phyloP scores from a whole-genome alignment of 176 grass and related monocot genomes.

The Ananas comosus region DNA sequence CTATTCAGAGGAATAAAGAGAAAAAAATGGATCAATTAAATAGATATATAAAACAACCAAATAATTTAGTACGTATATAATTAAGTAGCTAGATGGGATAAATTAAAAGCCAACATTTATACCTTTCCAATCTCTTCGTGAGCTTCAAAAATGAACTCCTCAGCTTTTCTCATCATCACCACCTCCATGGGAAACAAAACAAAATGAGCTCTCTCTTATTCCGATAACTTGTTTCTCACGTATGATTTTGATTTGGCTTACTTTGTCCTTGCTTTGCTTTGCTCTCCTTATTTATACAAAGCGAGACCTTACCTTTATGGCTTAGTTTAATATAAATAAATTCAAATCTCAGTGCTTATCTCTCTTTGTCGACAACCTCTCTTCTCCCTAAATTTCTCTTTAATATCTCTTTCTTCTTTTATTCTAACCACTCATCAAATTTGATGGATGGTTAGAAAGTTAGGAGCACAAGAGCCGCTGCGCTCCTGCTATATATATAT shows the following conservation, averaged over 20 bases:
- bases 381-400: too few species aligned
- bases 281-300: conserved; percentile 31
- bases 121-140: conserved; percentile 17
- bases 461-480: too few species aligned
- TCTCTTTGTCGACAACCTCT: conserved; percentile 12
- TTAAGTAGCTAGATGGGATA: too few species aligned
- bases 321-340: conserved; percentile 45
- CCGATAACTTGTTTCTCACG: too few species aligned
- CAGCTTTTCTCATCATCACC: conserved; percentile 22
- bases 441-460: too few species aligned
- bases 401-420: too few species aligned
- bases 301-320: conserved; percentile 19
- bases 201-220: conserved; percentile 13
- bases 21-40: conserved; percentile 8
- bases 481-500: too few species aligned
- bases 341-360: conserved; percentile 41
- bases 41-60: too few species aligned
- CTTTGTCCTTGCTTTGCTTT: conserved; percentile 17
- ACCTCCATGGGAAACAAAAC: conserved; percentile 11
- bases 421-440: too few species aligned
- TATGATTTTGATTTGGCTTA: too few species aligned
- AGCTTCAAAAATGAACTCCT: too few species aligned
- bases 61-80: too few species aligned
- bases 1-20: conserved; percentile 3
- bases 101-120: background rate